Evolutionary conservation across 2,329 filamentous ascomycete genomes (phyloP).

Genomic region (Verticillium isaacii): DNA sequence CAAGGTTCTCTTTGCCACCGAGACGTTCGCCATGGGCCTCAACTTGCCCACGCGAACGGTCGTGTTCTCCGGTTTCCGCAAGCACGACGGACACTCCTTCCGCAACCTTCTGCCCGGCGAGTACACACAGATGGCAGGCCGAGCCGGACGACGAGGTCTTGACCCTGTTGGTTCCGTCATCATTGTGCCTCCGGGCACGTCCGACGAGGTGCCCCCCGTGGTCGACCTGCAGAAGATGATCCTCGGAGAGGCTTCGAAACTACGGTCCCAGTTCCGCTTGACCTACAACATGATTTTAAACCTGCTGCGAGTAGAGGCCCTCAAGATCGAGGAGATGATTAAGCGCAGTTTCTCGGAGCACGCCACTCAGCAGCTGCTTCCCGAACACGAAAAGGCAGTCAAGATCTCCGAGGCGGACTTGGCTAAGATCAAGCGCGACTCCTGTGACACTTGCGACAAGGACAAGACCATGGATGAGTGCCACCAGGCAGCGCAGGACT

Average conservation of each 20-base stretch:
- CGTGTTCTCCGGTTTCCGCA: slow-evolving; percentile 94
- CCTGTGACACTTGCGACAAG: slow-evolving; percentile 75
- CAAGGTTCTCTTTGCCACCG: slow-evolving; percentile 94
- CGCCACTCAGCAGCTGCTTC: slow-evolving; percentile 87
- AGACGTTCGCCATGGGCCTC: slow-evolving; percentile 97
- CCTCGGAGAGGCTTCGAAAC: slow-evolving; percentile 87
- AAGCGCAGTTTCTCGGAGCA: slow-evolving; percentile 99
- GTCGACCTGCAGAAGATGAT: slow-evolving; percentile 88
- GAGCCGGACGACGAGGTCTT: slow-evolving; percentile 87
- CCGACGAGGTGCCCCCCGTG: slow-evolving; percentile 84
- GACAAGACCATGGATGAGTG: slow-evolving; percentile 75
- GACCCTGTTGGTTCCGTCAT: slow-evolving; percentile 93
- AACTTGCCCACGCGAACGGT: slow-evolving; percentile 95
- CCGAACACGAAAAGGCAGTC: slow-evolving; percentile 93
- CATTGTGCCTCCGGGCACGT: slow-evolving; percentile 74
- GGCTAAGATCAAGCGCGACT: slow-evolving; percentile 81
- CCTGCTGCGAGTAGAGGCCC: slow-evolving; percentile 84
- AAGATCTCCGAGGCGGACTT: slow-evolving; percentile 88
- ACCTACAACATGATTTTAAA: slow-evolving; percentile 99
- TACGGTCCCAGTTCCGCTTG: slow-evolving; percentile 90
- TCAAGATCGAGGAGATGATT: slow-evolving; percentile 99
- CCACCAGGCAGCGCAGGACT: slow-evolving; percentile 78
- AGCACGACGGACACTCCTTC: slow-evolving; percentile 91
- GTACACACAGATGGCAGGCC: slow-evolving; percentile 97
- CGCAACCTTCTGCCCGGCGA: slow-evolving; percentile 89